Base-by-base conservation (phyloP, 495 filamentous ascomycete genomes). In the Amniculicola lignicola region DNA sequence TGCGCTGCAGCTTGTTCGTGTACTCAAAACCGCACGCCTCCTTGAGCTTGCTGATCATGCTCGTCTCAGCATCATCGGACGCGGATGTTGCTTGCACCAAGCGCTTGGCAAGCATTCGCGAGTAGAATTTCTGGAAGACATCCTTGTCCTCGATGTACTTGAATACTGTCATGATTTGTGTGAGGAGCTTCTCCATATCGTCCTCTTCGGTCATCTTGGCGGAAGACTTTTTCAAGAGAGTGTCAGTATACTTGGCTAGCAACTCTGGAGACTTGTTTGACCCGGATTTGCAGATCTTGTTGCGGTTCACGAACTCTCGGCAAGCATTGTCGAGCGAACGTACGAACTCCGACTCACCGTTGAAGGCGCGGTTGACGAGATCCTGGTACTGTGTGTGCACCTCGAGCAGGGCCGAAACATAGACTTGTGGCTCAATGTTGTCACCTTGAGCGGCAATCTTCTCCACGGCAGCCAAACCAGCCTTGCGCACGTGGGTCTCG, bases 81-180 rank as follows among this genome's bases (percentile, higher is more conserved):
- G 92, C 91, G 1, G 93, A 96, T 64, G 83, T 95, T 70, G 84
- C 86, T 68, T 96, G 90, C 6, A 99, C 94, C 49, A 99, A 74
- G 54, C 93, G 88, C 69, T 95, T 90, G 41, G 93, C 94, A 57
- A 99, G 75, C 85, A 91, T 93, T 43, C 92, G 88, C 7, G 94
- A 94, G 72, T 99, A 99, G 73, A 96, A 97, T 69, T 96, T 97
- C 72, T 97, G 94, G 78, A 97, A 99, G 5, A 99, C 93, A 69
- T 99, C 93, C 74, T 97, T 97, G 73, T 99, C 93, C 66, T 99
- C 94, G 61, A 99, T 96, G 74, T 97, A 99, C 72, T 99, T 99
- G 82, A 99, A 99, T 31, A 97, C 89, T 1, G 90, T 96, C 93
- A 99, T 99, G 64, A 99, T 91, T 67, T 96, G 88, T n/a, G 84